phyloP scores from a whole-genome alignment of 2,329 filamentous ascomycete genomes.

The Sporothrix brunneoviolacea region DNA sequence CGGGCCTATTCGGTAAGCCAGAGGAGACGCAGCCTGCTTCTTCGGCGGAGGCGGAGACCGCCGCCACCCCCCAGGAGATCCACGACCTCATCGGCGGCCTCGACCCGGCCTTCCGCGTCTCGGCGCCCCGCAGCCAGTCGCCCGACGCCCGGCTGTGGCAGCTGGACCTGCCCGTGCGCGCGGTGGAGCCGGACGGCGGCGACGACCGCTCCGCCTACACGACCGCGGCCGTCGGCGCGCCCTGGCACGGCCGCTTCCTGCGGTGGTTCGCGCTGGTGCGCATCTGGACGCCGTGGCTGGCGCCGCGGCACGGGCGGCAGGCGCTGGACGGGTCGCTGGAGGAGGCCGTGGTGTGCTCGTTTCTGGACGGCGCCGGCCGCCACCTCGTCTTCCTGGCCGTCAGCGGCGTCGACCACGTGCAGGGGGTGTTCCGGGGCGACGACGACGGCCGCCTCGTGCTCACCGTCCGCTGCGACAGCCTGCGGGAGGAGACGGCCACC shows the following conservation, averaged over 20 bases:
- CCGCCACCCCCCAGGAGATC: no score
- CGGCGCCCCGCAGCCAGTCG: constrained; percentile 55
- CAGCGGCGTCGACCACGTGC: constrained; percentile 64
- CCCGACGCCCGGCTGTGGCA: constrained; percentile 65
- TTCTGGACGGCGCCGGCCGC: constrained; percentile 62
- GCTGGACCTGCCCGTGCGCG: constrained; percentile 50
- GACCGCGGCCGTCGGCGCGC: constrained; percentile 53
- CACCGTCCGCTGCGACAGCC: constrained; percentile 64
- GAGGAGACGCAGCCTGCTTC: no score
- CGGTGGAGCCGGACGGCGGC: constrained; percentile 49
- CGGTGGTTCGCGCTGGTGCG: constrained; percentile 80
- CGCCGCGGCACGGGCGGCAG: constrained; percentile 71
- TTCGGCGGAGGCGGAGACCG: no score
- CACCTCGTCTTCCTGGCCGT: constrained; percentile 73
- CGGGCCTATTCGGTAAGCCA: no score
- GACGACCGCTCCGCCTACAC: constrained; percentile 43
- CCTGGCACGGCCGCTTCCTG: constrained; percentile 34
- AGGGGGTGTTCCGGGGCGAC: constrained; percentile 62
- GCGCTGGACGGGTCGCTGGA: constrained; percentile 61
- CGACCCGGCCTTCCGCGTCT: constrained; percentile 48
- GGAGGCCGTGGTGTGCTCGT: constrained; percentile 71
- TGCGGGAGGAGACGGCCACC: constrained; percentile 45
- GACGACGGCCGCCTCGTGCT: constrained; percentile 57
- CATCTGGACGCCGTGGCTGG: constrained; percentile 77
- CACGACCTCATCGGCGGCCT: constrained; percentile 50